phyloP scores from a whole-genome alignment of 139 green algal genomes.

The Gonium pectorale region DNA sequence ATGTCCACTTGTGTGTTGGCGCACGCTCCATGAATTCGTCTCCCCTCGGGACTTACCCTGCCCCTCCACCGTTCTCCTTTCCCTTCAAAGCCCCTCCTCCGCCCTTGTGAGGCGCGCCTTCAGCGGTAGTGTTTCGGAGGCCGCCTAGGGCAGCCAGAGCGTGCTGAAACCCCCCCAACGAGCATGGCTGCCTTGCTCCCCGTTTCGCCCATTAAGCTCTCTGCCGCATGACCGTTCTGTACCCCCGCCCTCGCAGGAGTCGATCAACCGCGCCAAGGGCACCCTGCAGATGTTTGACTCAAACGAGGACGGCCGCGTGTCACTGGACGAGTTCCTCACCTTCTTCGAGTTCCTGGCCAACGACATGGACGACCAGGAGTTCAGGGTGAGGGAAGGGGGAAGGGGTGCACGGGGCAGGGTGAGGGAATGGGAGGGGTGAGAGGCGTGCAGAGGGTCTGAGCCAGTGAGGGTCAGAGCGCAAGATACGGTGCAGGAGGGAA shows the following conservation, averaged over 20 bases:
- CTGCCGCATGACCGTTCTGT: no score
- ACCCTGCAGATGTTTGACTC: slow-evolving; percentile 45
- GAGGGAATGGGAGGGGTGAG: neutral
- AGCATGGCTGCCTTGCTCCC: neutral
- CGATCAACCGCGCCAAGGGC: slow-evolving; percentile 17
- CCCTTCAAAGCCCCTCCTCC: no score
- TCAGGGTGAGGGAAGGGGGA: neutral
- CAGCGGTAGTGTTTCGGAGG: neutral
- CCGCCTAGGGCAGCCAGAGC: neutral
- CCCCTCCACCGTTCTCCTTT: no score
- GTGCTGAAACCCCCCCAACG: neutral
- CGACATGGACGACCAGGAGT: slow-evolving; percentile 35
- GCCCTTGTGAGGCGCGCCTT: no score
- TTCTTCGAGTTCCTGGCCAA: slow-evolving; percentile 39
- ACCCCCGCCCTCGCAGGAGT: slow-evolving; percentile 22
- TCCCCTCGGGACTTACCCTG: no score
- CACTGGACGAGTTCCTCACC: slow-evolving; percentile 40
- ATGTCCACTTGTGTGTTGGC: no score
- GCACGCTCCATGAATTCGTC: no score
- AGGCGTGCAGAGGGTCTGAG: no score
- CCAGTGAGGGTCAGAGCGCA: no score
- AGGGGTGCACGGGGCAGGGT: neutral
- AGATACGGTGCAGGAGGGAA: neutral
- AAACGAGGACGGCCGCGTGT: slow-evolving; percentile 43
- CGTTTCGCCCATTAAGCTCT: neutral